phyloP scores from a whole-genome alignment of 129 eudicot genomes.

The Apium graveolens region DNA sequence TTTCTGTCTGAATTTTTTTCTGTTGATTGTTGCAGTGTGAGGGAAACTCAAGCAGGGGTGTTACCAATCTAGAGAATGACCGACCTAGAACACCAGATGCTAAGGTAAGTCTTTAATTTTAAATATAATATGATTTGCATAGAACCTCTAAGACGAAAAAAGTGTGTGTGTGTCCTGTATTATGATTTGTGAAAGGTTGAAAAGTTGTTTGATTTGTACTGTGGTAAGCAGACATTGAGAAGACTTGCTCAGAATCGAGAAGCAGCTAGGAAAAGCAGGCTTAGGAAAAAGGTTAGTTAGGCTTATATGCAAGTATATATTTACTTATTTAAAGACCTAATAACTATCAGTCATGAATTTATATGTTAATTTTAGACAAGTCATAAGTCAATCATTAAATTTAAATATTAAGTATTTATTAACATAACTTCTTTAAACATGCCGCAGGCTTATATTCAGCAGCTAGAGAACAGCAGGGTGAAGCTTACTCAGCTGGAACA shows the following conservation, averaged over 20 bases:
- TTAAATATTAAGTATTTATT: not conserved
- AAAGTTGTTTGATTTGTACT: constrained; percentile 13
- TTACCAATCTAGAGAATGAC: constrained; percentile 69
- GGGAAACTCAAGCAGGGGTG: constrained; percentile 63
- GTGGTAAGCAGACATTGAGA: constrained; percentile 64
- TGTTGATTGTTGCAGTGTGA: constrained; percentile 52
- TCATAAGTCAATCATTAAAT: not conserved
- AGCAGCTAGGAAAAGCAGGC: constrained; percentile 98
- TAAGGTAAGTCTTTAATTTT: constrained; percentile 33
- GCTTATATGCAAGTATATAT: not conserved
- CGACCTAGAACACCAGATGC: constrained; percentile 91
- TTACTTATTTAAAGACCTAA: not conserved
- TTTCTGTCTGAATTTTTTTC: not conserved
- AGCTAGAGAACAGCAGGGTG: constrained; percentile 85
- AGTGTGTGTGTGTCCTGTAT: too few species aligned
- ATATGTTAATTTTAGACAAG: not conserved
- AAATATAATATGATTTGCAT: too few species aligned
- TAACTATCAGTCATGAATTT: not conserved
- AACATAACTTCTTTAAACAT: not conserved
- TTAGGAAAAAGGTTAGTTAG: constrained; percentile 70
- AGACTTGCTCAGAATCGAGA: constrained; percentile 98
- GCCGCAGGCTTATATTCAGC: constrained; percentile 93
- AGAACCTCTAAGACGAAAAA: too few species aligned
- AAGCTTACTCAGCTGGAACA: constrained; percentile 92
- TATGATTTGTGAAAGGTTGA: too few species aligned